Evolutionary conservation across 371 early-diverging fungal genomes (phyloP), one percentile per base, ranked within the genome.

Genomic region (Apophysomyces elegans): DNA sequence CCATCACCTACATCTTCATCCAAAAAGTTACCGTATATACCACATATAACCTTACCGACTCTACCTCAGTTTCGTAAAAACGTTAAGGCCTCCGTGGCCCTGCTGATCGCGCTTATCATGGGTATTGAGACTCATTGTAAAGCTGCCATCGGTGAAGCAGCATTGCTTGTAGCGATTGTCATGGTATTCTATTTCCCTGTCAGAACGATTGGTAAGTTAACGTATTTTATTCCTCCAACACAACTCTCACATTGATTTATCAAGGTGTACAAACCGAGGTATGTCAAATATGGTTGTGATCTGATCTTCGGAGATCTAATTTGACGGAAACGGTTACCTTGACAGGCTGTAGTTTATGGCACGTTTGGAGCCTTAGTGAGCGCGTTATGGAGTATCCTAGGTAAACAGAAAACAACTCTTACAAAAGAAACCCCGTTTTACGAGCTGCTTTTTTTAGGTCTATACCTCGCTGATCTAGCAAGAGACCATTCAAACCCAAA

Each of bases 11-110:
- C 54, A 50, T 18, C 54, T 4, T 9, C 21, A 4, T n/a, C n/a
- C 9, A 16, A 21, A 21, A 16, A 50, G 11, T 9, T 21, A 21
- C 21, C 18, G 16, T 50, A 26, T 16, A 21, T 9, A 26, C 21
- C 54, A 18, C 16, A 9, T 21, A 50, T 50, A 50, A 5, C 21
- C 21, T 43, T 74, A 35, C 80, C 80, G 12, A 39, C 63, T 7
- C 70, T 71, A 56, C 47, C 59, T 2, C 76, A 78, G 38, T 60
- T 71, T 9, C 63, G 76, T 57, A 81, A 78, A 56, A 70, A 69
- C 0, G 13, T 78, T 16, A 81, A 81, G 45, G 71, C 77, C 0
- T 62, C 75, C 7, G 41, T 78, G 36, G 81, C 75, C 7, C 45
- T 81, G 18, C 58, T 73, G 13, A 70, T 78, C 37, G 69, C 65